Evolutionary conservation across 2,329 filamentous ascomycete species (phyloP).

Genomic region (Aureobasidium sp.): DNA sequence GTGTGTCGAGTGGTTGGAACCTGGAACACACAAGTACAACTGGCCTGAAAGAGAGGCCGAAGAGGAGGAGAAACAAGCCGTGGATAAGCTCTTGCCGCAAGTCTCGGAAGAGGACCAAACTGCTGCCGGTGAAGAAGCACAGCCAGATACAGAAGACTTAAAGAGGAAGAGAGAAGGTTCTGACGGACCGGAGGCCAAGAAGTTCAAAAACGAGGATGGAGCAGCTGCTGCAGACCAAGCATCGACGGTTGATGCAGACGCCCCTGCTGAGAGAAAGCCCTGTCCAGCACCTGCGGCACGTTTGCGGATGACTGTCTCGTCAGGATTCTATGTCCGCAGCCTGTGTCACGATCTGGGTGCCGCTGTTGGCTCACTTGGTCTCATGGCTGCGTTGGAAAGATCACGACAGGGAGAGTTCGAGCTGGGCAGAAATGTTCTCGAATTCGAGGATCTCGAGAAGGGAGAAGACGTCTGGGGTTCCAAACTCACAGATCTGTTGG

Average conservation of each 20-base stretch:
- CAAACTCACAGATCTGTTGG: constrained; percentile 44
- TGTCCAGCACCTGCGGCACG: constrained; percentile 62
- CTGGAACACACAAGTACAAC: constrained; percentile 68
- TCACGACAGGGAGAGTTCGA: constrained; percentile 75
- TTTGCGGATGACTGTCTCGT: constrained; percentile 86
- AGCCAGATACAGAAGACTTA: constrained; percentile 20
- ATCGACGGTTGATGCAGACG: neutral
- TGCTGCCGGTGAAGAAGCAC: constrained; percentile 13
- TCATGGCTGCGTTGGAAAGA: constrained; percentile 80
- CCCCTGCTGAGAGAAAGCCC: constrained; percentile 11
- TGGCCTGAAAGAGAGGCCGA: constrained; percentile 77
- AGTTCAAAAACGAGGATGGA: constrained; percentile 11
- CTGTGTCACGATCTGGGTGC: constrained; percentile 86
- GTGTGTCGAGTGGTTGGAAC: constrained; percentile 75
- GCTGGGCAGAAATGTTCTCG: constrained; percentile 66
- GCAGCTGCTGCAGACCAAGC: constrained; percentile 14
- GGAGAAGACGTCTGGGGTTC: constrained; percentile 80
- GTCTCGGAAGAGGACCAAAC: constrained; percentile 27
- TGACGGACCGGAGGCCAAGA: constrained; percentile 12
- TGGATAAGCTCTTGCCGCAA: constrained; percentile 54
- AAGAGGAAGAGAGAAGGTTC: constrained; percentile 29
- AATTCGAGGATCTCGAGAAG: constrained; percentile 67
- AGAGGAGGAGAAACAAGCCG: constrained; percentile 66
- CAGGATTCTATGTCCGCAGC: constrained; percentile 92
- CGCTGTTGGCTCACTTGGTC: constrained; percentile 70